Evolutionary conservation across 1,284 basidiomycete species (phyloP).

Genomic region (Heimioporus punctisporus): DNA sequence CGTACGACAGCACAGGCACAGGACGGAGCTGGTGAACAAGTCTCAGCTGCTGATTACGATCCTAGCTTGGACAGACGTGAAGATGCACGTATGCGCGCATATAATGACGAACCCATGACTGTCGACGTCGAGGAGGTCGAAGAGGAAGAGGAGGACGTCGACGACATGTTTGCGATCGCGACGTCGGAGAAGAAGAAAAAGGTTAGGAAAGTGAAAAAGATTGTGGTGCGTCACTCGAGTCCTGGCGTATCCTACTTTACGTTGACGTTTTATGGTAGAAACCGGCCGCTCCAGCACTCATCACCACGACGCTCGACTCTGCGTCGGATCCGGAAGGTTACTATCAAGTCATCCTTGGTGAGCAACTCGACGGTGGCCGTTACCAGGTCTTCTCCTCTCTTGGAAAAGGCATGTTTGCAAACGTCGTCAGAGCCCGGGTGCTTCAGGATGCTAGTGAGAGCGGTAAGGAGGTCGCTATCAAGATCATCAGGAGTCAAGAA

Average conservation of each 20-base stretch:
- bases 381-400: constrained; percentile 96
- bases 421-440: constrained; percentile 91
- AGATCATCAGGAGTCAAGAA: constrained; percentile 96
- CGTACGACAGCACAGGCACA: constrained; percentile 43
- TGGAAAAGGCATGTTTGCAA: constrained; percentile 99
- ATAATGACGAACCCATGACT: constrained; percentile 40
- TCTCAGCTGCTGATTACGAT: constrained; percentile 94
- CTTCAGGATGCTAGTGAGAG: constrained; percentile 67
- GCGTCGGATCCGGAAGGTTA: constrained; percentile 94
- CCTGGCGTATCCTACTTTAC: not conserved
- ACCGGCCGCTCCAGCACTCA: constrained; percentile 58
- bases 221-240: constrained; percentile 41
- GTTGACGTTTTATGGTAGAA: constrained; percentile 40
- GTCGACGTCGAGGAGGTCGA: constrained; percentile 53
- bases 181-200: constrained; percentile 59
- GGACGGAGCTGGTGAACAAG: constrained; percentile 61
- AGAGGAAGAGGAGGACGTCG: constrained; percentile 78
- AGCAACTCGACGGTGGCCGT: constrained; percentile 89
- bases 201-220: constrained; percentile 60
- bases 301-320: constrained; percentile 71
- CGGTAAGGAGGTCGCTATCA: constrained; percentile 94
- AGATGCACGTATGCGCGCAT: constrained; percentile 74
- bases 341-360: constrained; percentile 94
- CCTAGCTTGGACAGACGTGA: constrained; percentile 83
- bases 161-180: constrained; percentile 88